Percentiles rank a stretch among this genome's conserved stretches.
Evolutionary conservation across 306 rosid genomes (phyloP).

Genomic region (Fagus crenata): DNA sequence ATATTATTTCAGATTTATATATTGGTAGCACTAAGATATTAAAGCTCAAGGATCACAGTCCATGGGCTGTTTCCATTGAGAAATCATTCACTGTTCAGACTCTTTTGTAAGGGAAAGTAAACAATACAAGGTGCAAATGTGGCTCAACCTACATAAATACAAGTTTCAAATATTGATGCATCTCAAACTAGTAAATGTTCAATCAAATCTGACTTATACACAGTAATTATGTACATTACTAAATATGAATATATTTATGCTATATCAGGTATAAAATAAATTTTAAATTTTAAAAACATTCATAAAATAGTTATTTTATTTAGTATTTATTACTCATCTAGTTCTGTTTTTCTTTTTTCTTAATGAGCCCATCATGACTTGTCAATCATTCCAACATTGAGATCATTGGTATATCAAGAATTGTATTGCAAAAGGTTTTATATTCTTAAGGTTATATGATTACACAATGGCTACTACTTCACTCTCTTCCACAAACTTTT

Average conservation of each 20-base stretch:
- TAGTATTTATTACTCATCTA: not conserved
- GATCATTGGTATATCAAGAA: not conserved
- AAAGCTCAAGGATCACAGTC: not conserved
- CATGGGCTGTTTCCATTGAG: conserved; percentile 3
- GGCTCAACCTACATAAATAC: not conserved
- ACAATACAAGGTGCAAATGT: not conserved
- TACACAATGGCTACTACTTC: too few relatives aligned
- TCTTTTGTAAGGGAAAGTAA: not conserved
- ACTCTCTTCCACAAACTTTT: too few relatives aligned
- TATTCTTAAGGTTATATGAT: too few relatives aligned
- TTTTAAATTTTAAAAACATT: not conserved
- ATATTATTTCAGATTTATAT: not conserved
- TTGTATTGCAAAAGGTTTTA: not conserved
- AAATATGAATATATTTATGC: not conserved
- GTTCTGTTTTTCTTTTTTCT: not conserved
- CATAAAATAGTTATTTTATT: not conserved
- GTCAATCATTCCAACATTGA: not conserved
- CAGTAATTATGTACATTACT: too few relatives aligned
- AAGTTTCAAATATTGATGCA: not conserved
- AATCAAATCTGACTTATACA: not conserved
- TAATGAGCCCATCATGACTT: not conserved
- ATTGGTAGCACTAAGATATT: not conserved
- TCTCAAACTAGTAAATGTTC: not conserved
- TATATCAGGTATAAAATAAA: too few relatives aligned
- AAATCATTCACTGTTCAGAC: conserved; percentile 5